phyloP scores from a whole-genome alignment of 176 grass and related monocot species.

The Aegilops longissima region DNA sequence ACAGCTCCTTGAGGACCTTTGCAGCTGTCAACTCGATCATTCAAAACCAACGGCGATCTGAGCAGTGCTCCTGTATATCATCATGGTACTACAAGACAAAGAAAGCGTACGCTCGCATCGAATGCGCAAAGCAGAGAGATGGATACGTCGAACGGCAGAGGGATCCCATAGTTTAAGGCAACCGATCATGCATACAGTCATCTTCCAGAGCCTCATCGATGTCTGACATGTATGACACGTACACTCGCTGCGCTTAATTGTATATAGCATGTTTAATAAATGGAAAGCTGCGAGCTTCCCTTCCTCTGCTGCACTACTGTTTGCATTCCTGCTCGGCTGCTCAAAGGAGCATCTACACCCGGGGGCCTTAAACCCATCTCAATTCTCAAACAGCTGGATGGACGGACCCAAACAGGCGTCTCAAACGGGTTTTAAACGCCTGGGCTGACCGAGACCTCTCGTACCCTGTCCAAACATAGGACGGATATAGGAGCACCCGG shows the following conservation, averaged over 20 bases:
- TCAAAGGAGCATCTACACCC: not conserved
- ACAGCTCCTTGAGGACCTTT: not conserved
- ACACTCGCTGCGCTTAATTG: not conserved
- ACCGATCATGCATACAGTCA: not conserved
- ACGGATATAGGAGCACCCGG: too few species aligned
- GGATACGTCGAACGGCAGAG: not conserved
- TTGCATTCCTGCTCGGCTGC: not conserved
- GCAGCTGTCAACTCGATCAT: not conserved
- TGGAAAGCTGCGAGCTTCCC: not conserved
- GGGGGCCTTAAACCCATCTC: too few species aligned
- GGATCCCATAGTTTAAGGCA: not conserved
- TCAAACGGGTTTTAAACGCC: too few species aligned
- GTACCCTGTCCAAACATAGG: too few species aligned
- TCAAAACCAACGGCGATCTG: not conserved
- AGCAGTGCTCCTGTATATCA: not conserved
- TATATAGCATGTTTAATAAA: not conserved
- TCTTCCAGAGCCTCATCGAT: not conserved
- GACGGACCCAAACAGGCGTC: too few species aligned
- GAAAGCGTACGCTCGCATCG: not conserved
- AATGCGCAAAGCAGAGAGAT: not conserved
- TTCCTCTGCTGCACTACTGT: not conserved
- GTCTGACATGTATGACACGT: not conserved
- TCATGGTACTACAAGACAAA: not conserved
- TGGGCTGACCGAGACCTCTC: too few species aligned
- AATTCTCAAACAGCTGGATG: too few species aligned